These are phyloP conservation scores for Phytophthora fragariaefolia DNA, from an alignment of 352 stramenopile species.

Conservation along the genomic window DNA sequence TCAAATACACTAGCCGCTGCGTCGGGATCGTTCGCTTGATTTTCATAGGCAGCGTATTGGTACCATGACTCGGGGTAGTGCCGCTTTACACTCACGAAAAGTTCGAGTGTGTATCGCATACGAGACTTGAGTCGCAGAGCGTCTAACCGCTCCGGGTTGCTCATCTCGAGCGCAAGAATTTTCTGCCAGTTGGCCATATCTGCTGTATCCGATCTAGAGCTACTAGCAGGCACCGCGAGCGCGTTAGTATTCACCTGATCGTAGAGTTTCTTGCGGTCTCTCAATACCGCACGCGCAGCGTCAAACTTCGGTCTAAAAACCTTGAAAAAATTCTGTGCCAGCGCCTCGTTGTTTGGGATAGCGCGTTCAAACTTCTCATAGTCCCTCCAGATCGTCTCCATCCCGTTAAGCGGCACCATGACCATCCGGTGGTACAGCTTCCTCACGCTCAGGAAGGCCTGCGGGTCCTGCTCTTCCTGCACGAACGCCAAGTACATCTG, in stretches of 20 bases:
- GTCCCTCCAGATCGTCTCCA: constrained; percentile 87
- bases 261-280: constrained; percentile 87
- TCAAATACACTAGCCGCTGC: constrained; percentile 73
- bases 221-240: constrained; percentile 58
- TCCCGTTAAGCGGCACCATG: constrained; percentile 73
- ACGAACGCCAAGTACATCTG: constrained; percentile 84
- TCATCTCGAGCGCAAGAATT: constrained; percentile 77
- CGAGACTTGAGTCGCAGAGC: constrained; percentile 78
- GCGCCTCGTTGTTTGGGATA: constrained; percentile 89
- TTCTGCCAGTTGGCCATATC: constrained; percentile 85
- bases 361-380: constrained; percentile 90
- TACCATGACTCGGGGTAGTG: constrained; percentile 88
- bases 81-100: constrained; percentile 79
- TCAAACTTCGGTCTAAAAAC: constrained; percentile 88
- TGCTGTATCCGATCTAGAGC: constrained; percentile 40
- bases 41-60: constrained; percentile 86
- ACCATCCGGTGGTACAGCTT: constrained; percentile 89
- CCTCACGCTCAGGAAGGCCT: constrained; percentile 78
- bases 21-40: constrained; percentile 74
- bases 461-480: constrained; percentile 76
- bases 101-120: constrained; percentile 85
- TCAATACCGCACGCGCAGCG: constrained; percentile 72
- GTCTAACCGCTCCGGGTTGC: constrained; percentile 85
- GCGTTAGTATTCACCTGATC: constrained; percentile 78
- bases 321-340: constrained; percentile 91